Base-by-base conservation (phyloP, 1,139 yeast genomes). In the Yamadazyma triangularis region DNA sequence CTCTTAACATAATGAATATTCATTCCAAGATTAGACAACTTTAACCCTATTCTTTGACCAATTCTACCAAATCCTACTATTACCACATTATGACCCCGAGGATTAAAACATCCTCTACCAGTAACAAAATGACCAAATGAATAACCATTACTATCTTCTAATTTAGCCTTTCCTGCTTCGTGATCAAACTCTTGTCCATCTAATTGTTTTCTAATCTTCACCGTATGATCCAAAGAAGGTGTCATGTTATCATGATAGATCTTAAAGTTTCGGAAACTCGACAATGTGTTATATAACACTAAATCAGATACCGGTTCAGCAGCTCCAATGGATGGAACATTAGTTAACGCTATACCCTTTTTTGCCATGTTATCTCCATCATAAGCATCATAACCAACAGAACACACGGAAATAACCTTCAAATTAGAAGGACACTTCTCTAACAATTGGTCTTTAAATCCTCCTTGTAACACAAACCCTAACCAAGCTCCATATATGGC, bases 41-140 rank as follows among this genome's bases (percentile, higher is more conserved):
- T 65, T 28, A 58, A 51, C 3, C 79, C 94, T 31, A 83, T 74
- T 23, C 70, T 65, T 48, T 69, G 69, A 4, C 95, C 95, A 45
- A 86, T 85, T 25, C 75, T 67, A 2, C 95, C 95, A 47, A 85
- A 79, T 0, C 95, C 95, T 2, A 83, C 74, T 26, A 86, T 70
- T 4, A 84, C 78, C 1, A 69, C 89, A 21, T 63, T 59, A 45
- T 79, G 82, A 26, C 77, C 78, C 5, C 59, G 55, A 7, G 88
- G 88, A 11, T 75, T 70, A 21, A 45, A 41, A 34, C 65, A 64
- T 15, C 44, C 51, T 26, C 69, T 48, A 8, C 57, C 53, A 19
- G 57, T 58, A 12, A 68, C 54, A 14, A 45, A 32, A 42, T 77
- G 72, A 16, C 84, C 85, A 29, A 67, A 62, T 7, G 58, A 39